A percentile compares a stretch with the other conserved stretches of the same genome.
Evolutionary conservation across 331 rosid genomes (phyloP).

Genomic region (Quercus lobata): DNA sequence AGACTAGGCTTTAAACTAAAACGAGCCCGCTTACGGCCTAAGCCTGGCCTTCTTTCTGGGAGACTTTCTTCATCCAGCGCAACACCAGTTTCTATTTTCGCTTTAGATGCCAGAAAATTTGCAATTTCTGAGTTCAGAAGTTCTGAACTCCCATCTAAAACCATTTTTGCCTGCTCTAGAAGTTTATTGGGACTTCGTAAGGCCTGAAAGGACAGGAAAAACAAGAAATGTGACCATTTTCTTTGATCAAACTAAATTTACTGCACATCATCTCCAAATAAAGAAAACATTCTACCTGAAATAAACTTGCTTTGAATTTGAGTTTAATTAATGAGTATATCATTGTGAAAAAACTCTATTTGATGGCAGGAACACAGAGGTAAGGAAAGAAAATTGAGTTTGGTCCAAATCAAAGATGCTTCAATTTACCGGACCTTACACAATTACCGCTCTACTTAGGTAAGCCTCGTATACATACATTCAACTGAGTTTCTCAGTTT

Average conservation of each 20-base stretch:
- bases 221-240: not conserved
- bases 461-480: not conserved
- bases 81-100: conserved; percentile 20
- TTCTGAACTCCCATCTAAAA: conserved; percentile 27
- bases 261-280: not conserved
- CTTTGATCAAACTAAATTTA: not conserved
- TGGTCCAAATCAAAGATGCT: not conserved
- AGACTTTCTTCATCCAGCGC: conserved; percentile 35
- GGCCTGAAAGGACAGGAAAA: conserved; percentile 34
- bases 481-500: not conserved
- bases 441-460: not conserved
- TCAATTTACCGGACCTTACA: not conserved
- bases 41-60: conserved; percentile 65
- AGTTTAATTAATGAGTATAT: not conserved
- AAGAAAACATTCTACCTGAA: not conserved
- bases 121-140: conserved; percentile 19
- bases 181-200: conserved; percentile 41
- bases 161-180: conserved; percentile 39
- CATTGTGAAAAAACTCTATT: not conserved
- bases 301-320: not conserved
- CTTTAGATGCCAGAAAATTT: conserved; percentile 10
- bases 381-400: not conserved
- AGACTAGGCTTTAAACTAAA: conserved; percentile 56
- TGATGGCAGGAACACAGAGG: not conserved
- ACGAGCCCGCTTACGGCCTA: conserved; percentile 64